A percentile compares a stretch with the other conserved stretches of the same genome.
Evolutionary conservation across 768 basidiomycete genomes (phyloP).

Genomic region (Boletus coccyginus): DNA sequence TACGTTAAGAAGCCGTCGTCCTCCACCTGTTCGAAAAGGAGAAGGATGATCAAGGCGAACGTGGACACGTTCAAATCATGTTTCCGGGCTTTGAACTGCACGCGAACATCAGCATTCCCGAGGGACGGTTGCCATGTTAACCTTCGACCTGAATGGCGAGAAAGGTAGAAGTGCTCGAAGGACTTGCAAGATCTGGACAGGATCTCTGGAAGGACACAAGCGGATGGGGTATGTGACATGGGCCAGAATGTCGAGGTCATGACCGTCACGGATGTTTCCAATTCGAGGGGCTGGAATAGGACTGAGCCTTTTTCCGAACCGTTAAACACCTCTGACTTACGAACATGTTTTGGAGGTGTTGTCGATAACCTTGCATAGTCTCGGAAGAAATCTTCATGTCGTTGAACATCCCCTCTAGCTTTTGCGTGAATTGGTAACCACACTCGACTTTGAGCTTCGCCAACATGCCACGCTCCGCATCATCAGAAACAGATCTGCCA

Average conservation of each 20-base stretch:
- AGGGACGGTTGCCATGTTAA: slow-evolving; percentile 90
- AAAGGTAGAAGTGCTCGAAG: slow-evolving; percentile 89
- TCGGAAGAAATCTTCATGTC: slow-evolving; percentile 91
- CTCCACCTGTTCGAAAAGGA: slow-evolving; percentile 75
- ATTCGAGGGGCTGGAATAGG: slow-evolving; percentile 56
- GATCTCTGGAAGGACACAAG: slow-evolving; percentile 65
- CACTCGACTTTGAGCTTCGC: slow-evolving; percentile 96
- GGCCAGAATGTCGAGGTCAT: slow-evolving; percentile 99
- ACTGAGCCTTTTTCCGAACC: slow-evolving; percentile 7
- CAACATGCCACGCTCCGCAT: slow-evolving; percentile 96
- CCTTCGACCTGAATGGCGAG: slow-evolving; percentile 83
- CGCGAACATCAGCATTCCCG: slow-evolving; percentile 87
- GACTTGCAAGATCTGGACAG: slow-evolving; percentile 66
- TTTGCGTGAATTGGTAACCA: slow-evolving; percentile 95
- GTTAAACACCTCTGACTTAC: slow-evolving; percentile 41
- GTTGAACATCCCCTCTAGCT: slow-evolving; percentile 98
- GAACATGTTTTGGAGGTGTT: slow-evolving; percentile 52
- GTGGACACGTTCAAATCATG: slow-evolving; percentile 96
- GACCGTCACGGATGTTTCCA: slow-evolving; percentile 85
- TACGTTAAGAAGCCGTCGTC: slow-evolving; percentile 76
- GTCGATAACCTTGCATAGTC: slow-evolving; percentile 71
- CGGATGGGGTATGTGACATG: slow-evolving; percentile 58
- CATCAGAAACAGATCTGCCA: slow-evolving; percentile 89
- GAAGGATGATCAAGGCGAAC: slow-evolving; percentile 79
- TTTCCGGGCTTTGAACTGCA: slow-evolving; percentile 70